phyloP scores from a whole-genome alignment of 2,329 filamentous ascomycete genomes.

The Diaporthe sp. region DNA sequence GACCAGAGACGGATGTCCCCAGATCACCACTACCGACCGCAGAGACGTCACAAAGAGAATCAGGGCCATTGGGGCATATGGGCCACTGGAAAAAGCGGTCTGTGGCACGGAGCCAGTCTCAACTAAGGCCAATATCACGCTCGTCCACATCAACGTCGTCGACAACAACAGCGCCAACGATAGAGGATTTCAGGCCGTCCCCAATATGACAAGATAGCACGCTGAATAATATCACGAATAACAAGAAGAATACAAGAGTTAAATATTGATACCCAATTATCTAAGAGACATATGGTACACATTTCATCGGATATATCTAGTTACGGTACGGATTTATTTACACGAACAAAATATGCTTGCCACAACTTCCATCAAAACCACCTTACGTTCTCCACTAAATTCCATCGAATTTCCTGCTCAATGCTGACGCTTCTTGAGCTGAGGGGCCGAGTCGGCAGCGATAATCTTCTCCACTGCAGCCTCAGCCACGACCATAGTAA shows the following conservation, averaged over 20 bases:
- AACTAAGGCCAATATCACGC: background rate
- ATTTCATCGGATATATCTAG: background rate
- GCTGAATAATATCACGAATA: background rate
- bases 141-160: background rate
- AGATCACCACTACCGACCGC: constrained; percentile 10
- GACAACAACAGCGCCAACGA: background rate
- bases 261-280: background rate
- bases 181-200: background rate
- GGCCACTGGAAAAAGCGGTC: constrained; percentile 3
- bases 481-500: constrained; percentile 73
- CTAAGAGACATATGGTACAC: background rate
- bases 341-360: background rate
- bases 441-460: background rate
- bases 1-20: background rate
- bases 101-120: background rate
- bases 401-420: background rate
- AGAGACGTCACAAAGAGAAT: constrained; percentile 10
- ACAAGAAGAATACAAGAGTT: background rate
- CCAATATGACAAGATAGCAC: background rate
- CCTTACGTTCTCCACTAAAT: background rate
- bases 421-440: background rate
- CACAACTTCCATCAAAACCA: background rate
- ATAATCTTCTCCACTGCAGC: constrained; percentile 63
- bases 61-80: background rate
- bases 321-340: background rate